phyloP scores from a whole-genome alignment of 1,284 basidiomycete species.

The Ustilago curta region DNA sequence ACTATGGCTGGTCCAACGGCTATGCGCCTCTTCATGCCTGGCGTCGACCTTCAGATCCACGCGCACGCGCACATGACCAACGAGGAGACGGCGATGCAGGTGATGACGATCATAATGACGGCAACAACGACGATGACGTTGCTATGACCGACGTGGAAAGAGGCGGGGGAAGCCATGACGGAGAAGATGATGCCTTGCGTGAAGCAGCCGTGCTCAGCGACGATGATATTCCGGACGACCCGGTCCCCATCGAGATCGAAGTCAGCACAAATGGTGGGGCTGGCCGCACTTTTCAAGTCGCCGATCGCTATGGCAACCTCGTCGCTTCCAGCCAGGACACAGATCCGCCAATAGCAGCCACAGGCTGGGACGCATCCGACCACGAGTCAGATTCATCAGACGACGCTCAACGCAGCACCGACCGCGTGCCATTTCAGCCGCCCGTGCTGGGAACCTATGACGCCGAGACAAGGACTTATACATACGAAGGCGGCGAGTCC shows the following conservation, averaged over 20 bases:
- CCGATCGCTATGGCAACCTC: constrained; percentile 42
- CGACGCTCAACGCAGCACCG: background rate
- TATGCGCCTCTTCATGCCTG: constrained; percentile 45
- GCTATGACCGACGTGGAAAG: constrained; percentile 10
- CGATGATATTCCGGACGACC: constrained; percentile 36
- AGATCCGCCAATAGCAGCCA: background rate
- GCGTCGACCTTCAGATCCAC: constrained; percentile 13
- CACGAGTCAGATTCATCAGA: constrained; percentile 6
- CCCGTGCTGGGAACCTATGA: constrained; percentile 31
- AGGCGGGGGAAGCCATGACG: constrained; percentile 17
- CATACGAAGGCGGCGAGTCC: constrained; percentile 28
- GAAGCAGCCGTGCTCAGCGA: constrained; percentile 25
- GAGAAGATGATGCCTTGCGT: constrained; percentile 35
- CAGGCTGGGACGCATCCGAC: constrained; percentile 26
- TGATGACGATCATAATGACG: constrained; percentile 1
- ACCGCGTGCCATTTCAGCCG: constrained; percentile 18
- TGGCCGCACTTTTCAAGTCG: constrained; percentile 35
- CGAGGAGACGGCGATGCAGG: constrained; percentile 14
- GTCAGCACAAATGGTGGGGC: constrained; percentile 15
- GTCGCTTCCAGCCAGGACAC: constrained; percentile 2
- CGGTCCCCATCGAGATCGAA: constrained; percentile 45
- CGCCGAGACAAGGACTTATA: constrained; percentile 29
- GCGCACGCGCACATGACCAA: constrained; percentile 3
- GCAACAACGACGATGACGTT: constrained; percentile 17
- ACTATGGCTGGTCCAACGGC: constrained; percentile 43